A percentile compares a stretch with the other conserved stretches of the same genome.
These are phyloP conservation scores for Leucocoprinus sp. DNA, from an alignment of 768 basidiomycete genomes.

Conservation along the genomic window DNA sequence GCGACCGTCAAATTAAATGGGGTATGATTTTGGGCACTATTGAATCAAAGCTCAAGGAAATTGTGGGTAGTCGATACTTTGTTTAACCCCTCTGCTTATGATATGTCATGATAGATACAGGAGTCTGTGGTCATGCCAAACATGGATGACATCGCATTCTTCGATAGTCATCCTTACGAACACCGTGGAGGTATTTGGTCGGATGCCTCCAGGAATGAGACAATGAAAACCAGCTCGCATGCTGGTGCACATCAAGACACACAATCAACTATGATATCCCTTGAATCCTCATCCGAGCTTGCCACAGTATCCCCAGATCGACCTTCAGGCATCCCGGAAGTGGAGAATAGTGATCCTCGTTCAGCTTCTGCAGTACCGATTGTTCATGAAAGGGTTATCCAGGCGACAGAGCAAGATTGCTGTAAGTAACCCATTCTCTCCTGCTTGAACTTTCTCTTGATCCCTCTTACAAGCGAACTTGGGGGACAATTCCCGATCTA, in stretches of 20 bases:
- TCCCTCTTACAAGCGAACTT: background rate
- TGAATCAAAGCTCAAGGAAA: slow-evolving; percentile 81
- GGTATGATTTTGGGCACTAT: slow-evolving; percentile 85
- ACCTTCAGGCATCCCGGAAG: slow-evolving; percentile 9
- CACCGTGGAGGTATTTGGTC: slow-evolving; percentile 88
- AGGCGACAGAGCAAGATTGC: background rate
- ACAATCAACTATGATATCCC: slow-evolving; percentile 17
- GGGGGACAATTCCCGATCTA: background rate
- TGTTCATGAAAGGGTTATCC: background rate
- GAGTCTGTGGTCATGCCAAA: slow-evolving; percentile 95
- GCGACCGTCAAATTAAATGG: slow-evolving; percentile 92
- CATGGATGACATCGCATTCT: slow-evolving; percentile 98
- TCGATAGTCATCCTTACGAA: slow-evolving; percentile 57
- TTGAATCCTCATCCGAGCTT: background rate
- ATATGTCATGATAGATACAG: slow-evolving; percentile 56
- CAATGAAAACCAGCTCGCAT: slow-evolving; percentile 7
- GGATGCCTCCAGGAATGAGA: slow-evolving; percentile 53
- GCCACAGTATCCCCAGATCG: slow-evolving; percentile 5
- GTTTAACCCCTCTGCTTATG: background rate
- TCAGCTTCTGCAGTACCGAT: slow-evolving; percentile 1
- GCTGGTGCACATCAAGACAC: slow-evolving; percentile 21
- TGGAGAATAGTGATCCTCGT: slow-evolving; percentile 12
- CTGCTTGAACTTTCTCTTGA: background rate
- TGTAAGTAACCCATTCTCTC: background rate
- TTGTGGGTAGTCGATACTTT: slow-evolving; percentile 42